Percentiles rank a stretch among this genome's conserved stretches.
Evolutionary conservation across 768 basidiomycete species (phyloP).

Genomic region (Termitomyces sp.): DNA sequence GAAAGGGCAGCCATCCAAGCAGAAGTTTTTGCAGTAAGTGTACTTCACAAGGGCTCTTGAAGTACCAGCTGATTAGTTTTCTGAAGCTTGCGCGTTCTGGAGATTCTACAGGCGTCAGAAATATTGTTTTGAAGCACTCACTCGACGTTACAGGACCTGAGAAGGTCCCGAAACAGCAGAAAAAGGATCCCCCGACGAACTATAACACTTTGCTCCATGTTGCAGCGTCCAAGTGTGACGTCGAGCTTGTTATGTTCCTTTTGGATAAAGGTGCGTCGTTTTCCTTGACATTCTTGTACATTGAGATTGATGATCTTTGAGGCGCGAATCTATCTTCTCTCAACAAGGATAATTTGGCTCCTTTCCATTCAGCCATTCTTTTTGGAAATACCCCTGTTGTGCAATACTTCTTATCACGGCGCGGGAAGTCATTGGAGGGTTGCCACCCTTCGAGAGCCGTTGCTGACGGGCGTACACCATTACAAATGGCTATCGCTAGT

Average conservation of each 20-base stretch:
- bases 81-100: conserved; percentile 24
- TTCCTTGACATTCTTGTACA: neutral
- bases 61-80: neutral
- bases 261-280: conserved; percentile 29
- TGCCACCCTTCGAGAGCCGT: conserved; percentile 35
- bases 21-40: conserved; percentile 27
- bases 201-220: conserved; percentile 34
- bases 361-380: conserved; percentile 33
- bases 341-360: conserved; percentile 29
- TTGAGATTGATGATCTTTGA: conserved; percentile 1
- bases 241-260: conserved; percentile 28
- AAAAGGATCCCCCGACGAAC: conserved; percentile 20
- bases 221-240: conserved; percentile 31
- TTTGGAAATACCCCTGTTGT: conserved; percentile 31
- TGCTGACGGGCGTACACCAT: conserved; percentile 31
- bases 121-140: conserved; percentile 24
- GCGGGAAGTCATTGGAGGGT: conserved; percentile 26
- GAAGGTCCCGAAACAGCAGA: conserved; percentile 19
- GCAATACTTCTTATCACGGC: conserved; percentile 29
- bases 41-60: neutral
- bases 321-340: conserved; percentile 29
- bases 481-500: conserved; percentile 34
- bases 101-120: conserved; percentile 24
- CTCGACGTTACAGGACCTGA: conserved; percentile 33
- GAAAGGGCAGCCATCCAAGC: conserved; percentile 22